phyloP scores from a whole-genome alignment of 257 asterid genomes.

The Lycium barbarum region DNA sequence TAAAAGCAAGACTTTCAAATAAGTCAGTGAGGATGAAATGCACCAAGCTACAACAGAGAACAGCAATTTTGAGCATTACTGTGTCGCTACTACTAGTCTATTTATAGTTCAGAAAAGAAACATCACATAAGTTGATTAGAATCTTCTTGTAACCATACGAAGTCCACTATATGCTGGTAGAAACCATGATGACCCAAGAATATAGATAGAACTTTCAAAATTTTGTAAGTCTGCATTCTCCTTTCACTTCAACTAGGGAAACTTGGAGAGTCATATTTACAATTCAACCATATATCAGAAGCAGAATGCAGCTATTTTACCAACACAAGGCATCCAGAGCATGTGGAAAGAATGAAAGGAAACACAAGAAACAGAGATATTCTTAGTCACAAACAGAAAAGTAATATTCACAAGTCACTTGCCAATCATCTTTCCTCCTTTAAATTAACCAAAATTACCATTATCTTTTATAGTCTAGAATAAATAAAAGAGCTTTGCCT shows the following conservation, averaged over 20 bases:
- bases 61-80: not conserved
- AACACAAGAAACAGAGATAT: not conserved
- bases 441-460: not conserved
- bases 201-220: not conserved
- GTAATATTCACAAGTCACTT: not conserved
- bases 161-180: not conserved
- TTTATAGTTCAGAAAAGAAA: not conserved
- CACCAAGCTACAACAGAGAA: not conserved
- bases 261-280: not conserved
- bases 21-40: not conserved
- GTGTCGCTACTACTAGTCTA: not conserved
- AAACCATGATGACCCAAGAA: not conserved
- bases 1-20: not conserved
- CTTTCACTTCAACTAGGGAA: not conserved
- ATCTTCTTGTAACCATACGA: not conserved
- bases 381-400: not conserved
- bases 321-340: not conserved
- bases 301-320: not conserved
- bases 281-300: not conserved
- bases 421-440: not conserved
- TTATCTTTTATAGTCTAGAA: not conserved
- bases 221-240: not conserved
- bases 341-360: not conserved
- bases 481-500: not conserved
- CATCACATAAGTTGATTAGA: not conserved